Conservation (phyloP, 2,329 filamentous ascomycete genomes). For the Moelleriella libera region DNA sequence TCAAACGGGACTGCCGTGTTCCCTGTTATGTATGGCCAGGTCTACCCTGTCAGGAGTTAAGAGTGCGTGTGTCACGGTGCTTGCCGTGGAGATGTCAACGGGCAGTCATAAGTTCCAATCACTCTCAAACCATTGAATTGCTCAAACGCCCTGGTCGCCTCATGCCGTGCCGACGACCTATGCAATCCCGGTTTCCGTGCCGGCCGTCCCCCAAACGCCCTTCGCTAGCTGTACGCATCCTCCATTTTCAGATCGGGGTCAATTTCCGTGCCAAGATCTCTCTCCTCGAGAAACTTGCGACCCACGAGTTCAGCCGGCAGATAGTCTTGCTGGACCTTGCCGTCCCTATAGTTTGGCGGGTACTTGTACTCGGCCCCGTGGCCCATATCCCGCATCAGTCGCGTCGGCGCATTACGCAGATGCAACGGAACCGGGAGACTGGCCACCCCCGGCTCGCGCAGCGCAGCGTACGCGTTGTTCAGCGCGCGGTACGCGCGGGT, state of each 20-base stretch:
- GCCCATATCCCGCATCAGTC: conserved; percentile 83
- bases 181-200: neutral
- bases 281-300: conserved; percentile 62
- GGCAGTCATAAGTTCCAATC: too few relatives aligned
- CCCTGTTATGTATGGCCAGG: too few relatives aligned
- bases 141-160: too few relatives aligned
- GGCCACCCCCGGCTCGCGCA: conserved; percentile 73
- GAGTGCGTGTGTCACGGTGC: too few relatives aligned
- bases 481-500: conserved; percentile 75
- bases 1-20: too few relatives aligned
- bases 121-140: too few relatives aligned
- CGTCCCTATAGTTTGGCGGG: conserved; percentile 77
- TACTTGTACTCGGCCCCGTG: conserved; percentile 94
- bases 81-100: too few relatives aligned
- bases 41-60: too few relatives aligned
- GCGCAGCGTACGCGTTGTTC: conserved; percentile 63
- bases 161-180: neutral
- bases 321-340: conserved; percentile 76
- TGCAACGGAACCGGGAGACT: conserved; percentile 74
- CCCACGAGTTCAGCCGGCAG: conserved; percentile 64
- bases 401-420: conserved; percentile 80
- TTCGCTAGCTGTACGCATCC: conserved; percentile 1
- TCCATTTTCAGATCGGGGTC: conserved; percentile 51
- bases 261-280: conserved; percentile 63
- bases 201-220: neutral